Evolutionary conservation across 768 basidiomycete genomes (phyloP).

Genomic region (Austroboletus eburneus): DNA sequence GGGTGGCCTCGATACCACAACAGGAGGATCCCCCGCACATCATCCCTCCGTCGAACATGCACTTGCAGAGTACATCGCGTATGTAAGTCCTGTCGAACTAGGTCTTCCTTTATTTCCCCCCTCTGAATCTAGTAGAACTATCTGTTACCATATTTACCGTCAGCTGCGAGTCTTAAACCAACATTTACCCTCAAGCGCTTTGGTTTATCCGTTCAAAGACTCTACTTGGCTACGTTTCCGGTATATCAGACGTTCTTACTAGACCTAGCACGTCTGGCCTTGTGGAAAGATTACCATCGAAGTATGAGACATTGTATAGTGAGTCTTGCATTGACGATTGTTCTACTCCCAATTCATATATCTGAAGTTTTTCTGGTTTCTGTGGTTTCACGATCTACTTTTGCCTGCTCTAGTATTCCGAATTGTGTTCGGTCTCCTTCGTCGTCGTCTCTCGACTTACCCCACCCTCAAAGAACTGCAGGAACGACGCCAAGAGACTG

Average conservation of each 20-base stretch:
- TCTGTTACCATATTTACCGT: slow-evolving; percentile 47
- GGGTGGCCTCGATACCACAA: not conserved
- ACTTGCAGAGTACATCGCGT: slow-evolving; percentile 25
- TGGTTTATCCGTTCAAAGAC: slow-evolving; percentile 46
- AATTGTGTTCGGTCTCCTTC: slow-evolving; percentile 45
- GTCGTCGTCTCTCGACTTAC: slow-evolving; percentile 48
- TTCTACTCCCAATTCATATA: slow-evolving; percentile 1
- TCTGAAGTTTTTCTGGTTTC: slow-evolving; percentile 53
- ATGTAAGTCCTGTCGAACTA: slow-evolving; percentile 17
- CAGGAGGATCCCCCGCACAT: too few relatives aligned
- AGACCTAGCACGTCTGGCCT: slow-evolving; percentile 41
- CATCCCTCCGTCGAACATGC: slow-evolving; percentile 15
- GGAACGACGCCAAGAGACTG: slow-evolving; percentile 45
- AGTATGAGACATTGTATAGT: slow-evolving; percentile 53
- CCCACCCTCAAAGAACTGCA: slow-evolving; percentile 53
- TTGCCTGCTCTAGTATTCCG: slow-evolving; percentile 47
- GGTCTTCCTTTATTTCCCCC: slow-evolving; percentile 5
- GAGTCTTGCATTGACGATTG: slow-evolving; percentile 22
- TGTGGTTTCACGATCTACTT: slow-evolving; percentile 60
- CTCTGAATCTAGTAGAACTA: slow-evolving; percentile 30
- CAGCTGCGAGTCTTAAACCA: slow-evolving; percentile 34
- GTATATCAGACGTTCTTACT: slow-evolving; percentile 44
- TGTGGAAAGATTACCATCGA: slow-evolving; percentile 47
- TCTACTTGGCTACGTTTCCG: slow-evolving; percentile 52
- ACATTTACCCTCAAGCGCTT: slow-evolving; percentile 54